Conservation (phyloP, 2,329 filamentous ascomycete genomes). For the Epichloe typhina region DNA sequence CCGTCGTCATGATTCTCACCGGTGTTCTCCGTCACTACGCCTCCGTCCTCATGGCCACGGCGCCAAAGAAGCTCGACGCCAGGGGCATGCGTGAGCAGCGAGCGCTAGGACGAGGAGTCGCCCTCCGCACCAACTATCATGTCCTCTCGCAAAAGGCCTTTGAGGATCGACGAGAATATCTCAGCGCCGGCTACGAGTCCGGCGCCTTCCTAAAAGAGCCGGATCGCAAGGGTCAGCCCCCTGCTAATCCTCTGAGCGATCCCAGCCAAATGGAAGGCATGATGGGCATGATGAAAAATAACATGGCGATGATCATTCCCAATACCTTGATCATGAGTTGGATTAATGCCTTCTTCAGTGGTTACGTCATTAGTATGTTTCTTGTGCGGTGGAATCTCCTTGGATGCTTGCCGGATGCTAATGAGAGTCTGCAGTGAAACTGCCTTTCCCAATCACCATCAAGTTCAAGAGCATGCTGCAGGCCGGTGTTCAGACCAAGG, state of each 20-base stretch:
- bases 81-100: constrained; percentile 75
- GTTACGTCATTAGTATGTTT: constrained; percentile 82
- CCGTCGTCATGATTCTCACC: constrained; percentile 93
- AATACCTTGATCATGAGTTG: constrained; percentile 99
- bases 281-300: constrained; percentile 99
- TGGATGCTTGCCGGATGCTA: background rate
- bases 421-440: constrained; percentile 54
- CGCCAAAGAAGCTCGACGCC: constrained; percentile 70
- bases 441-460: constrained; percentile 93
- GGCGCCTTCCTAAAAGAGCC: constrained; percentile 86
- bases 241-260: constrained; percentile 88
- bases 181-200: constrained; percentile 70
- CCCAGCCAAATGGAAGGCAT: constrained; percentile 97
- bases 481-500: constrained; percentile 86
- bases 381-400: too few species aligned
- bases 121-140: constrained; percentile 70
- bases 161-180: constrained; percentile 62
- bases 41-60: constrained; percentile 72
- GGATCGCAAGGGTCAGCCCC: constrained; percentile 75
- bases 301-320: constrained; percentile 99
- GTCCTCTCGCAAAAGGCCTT: constrained; percentile 70
- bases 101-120: constrained; percentile 69
- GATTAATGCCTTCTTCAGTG: constrained; percentile 99
- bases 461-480: constrained; percentile 99
- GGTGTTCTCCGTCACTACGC: constrained; percentile 94